Evolutionary conservation across 139 green algal species (phyloP).

Genomic region (Medakamo hakoo): DNA sequence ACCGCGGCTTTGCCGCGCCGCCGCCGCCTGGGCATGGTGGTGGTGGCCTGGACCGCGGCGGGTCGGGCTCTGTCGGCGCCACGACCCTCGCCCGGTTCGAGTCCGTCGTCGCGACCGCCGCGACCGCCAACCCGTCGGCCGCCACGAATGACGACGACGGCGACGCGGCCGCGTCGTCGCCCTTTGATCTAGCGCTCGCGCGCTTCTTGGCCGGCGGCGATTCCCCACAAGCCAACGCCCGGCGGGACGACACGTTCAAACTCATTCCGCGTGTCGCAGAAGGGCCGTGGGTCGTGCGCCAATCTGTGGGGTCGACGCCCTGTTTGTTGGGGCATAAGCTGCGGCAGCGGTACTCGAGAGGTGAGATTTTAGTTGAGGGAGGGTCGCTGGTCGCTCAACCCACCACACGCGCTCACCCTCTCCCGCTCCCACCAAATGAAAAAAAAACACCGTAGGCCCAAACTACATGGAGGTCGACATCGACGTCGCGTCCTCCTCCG

Average conservation of each 20-base stretch:
- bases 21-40: constrained; percentile 7
- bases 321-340: constrained; percentile 40
- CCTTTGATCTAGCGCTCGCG: neutral
- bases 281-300: constrained; percentile 24
- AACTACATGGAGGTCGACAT: constrained; percentile 27
- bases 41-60: constrained; percentile 12
- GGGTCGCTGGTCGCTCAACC: no score
- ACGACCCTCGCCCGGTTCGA: neutral
- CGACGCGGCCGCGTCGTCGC: neutral
- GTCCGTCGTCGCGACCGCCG: no score
- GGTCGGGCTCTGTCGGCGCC: neutral
- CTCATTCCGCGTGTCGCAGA: constrained; percentile 20
- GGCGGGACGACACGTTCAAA: constrained; percentile 31
- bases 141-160: neutral
- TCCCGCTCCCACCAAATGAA: no score
- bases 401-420: no score
- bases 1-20: neutral
- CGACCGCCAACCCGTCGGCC: neutral
- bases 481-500: constrained; percentile 19
- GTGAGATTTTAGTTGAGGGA: no score
- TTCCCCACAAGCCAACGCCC: constrained; percentile 14
- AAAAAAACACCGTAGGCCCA: constrained; percentile 1
- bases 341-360: constrained; percentile 1
- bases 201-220: constrained; percentile 25
- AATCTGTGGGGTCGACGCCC: constrained; percentile 36